A percentile compares a stretch with the other conserved stretches of the same genome.
Conservation (phyloP, 371 early-diverging fungal species). For the Cokeromyces recurvatus region DNA sequence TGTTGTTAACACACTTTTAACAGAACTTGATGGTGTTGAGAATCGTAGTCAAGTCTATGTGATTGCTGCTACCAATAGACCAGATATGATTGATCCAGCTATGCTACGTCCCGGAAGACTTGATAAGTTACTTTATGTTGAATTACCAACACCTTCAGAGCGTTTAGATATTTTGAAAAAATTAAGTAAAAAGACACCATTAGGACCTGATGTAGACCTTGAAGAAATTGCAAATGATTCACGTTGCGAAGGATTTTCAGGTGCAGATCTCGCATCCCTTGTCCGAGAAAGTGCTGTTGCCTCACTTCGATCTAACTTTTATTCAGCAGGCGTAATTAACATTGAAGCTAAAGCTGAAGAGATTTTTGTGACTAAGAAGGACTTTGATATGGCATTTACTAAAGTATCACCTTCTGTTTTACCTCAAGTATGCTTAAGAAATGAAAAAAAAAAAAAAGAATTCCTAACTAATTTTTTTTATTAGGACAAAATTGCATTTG, state of each 20-base stretch:
- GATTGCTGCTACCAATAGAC: slow-evolving; percentile 99
- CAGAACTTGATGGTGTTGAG: slow-evolving; percentile 98
- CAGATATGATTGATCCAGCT: slow-evolving; percentile 98
- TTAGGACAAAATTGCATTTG: slow-evolving; percentile 27
- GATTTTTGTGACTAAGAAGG: slow-evolving; percentile 58
- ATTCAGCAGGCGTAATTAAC: slow-evolving; percentile 22
- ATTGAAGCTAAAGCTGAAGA: slow-evolving; percentile 19
- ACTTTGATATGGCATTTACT: slow-evolving; percentile 80
- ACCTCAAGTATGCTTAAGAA: slow-evolving; percentile 44
- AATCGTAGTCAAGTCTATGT: slow-evolving; percentile 90
- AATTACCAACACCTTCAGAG: slow-evolving; percentile 81
- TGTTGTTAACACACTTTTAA: slow-evolving; percentile 97
- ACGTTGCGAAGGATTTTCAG: slow-evolving; percentile 80
- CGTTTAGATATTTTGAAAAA: slow-evolving; percentile 88
- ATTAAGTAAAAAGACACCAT: slow-evolving; percentile 77
- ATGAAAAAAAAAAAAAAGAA: no score
- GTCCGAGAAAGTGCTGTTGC: slow-evolving; percentile 88
- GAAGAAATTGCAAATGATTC: slow-evolving; percentile 67
- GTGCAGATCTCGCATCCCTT: slow-evolving; percentile 94
- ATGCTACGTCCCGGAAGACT: slow-evolving; percentile 98
- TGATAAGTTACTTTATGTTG: slow-evolving; percentile 97
- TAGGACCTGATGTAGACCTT: slow-evolving; percentile 67
- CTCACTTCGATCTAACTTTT: slow-evolving; percentile 68
- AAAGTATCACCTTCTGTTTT: slow-evolving; percentile 84
- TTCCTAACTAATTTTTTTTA: background rate